Conservation (phyloP, 108 stramenopile species). For the Mayamaea pseudoterrestris region DNA sequence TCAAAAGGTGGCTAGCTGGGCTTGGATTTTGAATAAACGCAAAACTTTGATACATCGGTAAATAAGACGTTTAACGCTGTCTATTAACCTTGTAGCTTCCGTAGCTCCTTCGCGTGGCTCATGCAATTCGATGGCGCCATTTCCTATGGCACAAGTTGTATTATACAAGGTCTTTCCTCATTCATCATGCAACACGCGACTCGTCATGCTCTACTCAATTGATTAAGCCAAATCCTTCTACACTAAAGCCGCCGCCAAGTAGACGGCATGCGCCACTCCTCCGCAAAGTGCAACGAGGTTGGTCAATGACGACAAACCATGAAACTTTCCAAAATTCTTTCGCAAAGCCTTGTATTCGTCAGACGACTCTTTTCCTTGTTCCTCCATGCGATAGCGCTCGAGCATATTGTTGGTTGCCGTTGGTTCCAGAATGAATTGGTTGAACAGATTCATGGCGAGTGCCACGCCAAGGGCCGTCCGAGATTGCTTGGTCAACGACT, state of each 20-base stretch:
- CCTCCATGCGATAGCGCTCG: slow-evolving; percentile 44
- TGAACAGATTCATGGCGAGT: slow-evolving; percentile 40
- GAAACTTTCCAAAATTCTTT: slow-evolving; percentile 54
- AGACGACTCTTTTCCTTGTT: slow-evolving; percentile 24
- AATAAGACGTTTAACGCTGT: too few relatives aligned
- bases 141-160: too few relatives aligned
- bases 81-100: too few relatives aligned
- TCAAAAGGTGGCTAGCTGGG: slow-evolving; percentile 68
- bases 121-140: too few relatives aligned
- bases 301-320: slow-evolving; percentile 57
- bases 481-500: not conserved
- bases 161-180: too few relatives aligned
- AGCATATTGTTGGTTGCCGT: slow-evolving; percentile 50
- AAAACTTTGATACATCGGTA: too few relatives aligned
- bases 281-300: slow-evolving; percentile 55
- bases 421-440: slow-evolving; percentile 61
- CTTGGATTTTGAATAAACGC: slow-evolving; percentile 56
- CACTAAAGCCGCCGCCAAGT: slow-evolving; percentile 24
- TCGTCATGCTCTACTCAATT: not conserved
- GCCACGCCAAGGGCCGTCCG: slow-evolving; percentile 26
- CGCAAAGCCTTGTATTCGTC: slow-evolving; percentile 38
- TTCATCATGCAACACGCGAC: too few relatives aligned
- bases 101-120: too few relatives aligned
- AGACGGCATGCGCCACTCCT: slow-evolving; percentile 41
- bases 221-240: not conserved